Base-by-base conservation (phyloP, 1,139 yeast species). In the Magnusiomyces tetraspermus region DNA sequence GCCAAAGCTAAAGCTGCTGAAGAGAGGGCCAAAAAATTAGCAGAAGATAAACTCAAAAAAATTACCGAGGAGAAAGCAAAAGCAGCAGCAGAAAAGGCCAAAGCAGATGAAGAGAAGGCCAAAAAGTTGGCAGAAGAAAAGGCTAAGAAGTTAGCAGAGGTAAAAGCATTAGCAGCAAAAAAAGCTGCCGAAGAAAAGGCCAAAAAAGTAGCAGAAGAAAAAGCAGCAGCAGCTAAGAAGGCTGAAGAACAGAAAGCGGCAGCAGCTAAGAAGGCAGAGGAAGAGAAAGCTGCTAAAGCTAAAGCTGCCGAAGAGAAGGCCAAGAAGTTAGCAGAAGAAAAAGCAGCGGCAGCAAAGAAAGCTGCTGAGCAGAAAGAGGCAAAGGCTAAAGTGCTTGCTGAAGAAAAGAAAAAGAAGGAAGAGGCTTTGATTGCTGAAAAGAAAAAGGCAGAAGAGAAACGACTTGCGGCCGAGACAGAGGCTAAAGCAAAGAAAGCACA, bases 291-390 rank as follows among this genome's bases (percentile, higher is more conserved):
- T 8, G 33, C 33, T 11, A 28, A 28, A 11, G 33, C 6, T 8
- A 28, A 28, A 28, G 33, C 15, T 10, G 17, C 17, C 5, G 40
- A 10, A 17, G 40, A 28, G 11, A 11, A 28, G 33, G 40, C 40
- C 19, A 36, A 28, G 11, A 28, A 28, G 33, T 8, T 28, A n/a
- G n/a, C n/a, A n/a, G n/a, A n/a, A n/a, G n/a, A n/a, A n/a, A n/a
- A n/a, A n/a, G n/a, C n/a, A 33, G 33, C 40, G 8, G 49, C 45
- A 17, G 31, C 24, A 26, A 40, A 53, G 46, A 22, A 31, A n/a
- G 49, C 52, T 23, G 36, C 22, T 22, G 19, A 40, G 49, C 1
- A 21, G 22, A 41, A 26, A 26, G 15, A 17, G 8, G 28, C n/a
- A n/a, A n/a, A n/a, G n/a, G n/a, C n/a, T n/a, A n/a, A n/a, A n/a